These are phyloP conservation scores for Colletotrichum sp. DNA, from an alignment of 2,329 filamentous ascomycete genomes.

Conservation along the genomic window DNA sequence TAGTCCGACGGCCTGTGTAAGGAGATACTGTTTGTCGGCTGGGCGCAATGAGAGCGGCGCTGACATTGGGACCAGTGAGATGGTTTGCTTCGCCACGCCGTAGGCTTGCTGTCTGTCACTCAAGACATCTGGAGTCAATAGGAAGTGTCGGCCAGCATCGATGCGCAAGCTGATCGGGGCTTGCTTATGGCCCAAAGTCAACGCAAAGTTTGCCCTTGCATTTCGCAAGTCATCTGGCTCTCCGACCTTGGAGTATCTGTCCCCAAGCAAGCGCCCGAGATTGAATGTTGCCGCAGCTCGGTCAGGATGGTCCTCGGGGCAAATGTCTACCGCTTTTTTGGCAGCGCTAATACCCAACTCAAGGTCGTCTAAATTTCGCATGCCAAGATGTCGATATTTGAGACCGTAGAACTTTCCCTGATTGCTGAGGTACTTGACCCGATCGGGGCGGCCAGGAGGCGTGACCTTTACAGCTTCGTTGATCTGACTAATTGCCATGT, in stretches of 20 bases:
- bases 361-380: background rate
- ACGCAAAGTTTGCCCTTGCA: background rate
- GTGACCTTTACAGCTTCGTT: background rate
- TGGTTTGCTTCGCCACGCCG: background rate
- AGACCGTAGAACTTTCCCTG: background rate
- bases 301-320: background rate
- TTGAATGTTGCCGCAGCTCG: background rate
- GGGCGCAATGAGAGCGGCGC: background rate
- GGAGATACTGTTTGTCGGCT: constrained; percentile 26
- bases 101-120: background rate
- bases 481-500: background rate
- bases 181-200: background rate
- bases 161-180: background rate
- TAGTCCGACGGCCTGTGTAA: constrained; percentile 21
- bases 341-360: background rate
- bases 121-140: background rate
- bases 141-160: rapidly evolving
- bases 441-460: rapidly evolving
- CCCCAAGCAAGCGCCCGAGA: background rate
- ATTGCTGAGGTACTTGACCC: background rate
- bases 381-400: background rate
- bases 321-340: rapidly evolving
- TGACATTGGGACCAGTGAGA: background rate
- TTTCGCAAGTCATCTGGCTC: background rate
- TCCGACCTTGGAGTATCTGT: background rate